These are phyloP conservation scores for Pichia norvegensis DNA, from an alignment of 1,139 yeast genomes.

Conservation along the genomic window DNA sequence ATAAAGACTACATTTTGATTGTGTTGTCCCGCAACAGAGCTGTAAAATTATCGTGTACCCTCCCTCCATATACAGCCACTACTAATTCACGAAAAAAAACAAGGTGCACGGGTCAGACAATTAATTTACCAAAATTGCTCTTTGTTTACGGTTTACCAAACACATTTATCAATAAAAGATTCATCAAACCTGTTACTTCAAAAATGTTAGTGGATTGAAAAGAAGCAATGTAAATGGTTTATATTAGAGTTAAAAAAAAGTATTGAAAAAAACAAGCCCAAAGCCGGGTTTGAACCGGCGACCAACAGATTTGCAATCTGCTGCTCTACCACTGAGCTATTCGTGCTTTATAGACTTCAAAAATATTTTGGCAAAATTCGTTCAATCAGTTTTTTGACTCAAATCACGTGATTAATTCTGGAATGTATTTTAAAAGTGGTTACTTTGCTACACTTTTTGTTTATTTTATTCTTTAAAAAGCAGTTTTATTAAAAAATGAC, in stretches of 20 bases:
- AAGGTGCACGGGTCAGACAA: neutral
- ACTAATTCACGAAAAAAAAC: too few relatives aligned
- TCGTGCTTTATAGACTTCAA: conserved; percentile 13
- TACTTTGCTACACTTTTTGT: too few relatives aligned
- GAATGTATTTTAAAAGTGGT: too few relatives aligned
- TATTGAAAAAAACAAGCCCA: conserved; percentile 41
- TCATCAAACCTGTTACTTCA: too few relatives aligned
- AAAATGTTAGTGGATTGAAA: too few relatives aligned
- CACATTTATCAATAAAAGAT: neutral
- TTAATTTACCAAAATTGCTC: too few relatives aligned
- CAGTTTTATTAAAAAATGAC: too few relatives aligned
- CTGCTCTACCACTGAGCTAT: conserved; percentile 91
- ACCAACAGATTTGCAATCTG: conserved; percentile 89
- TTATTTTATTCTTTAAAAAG: too few relatives aligned
- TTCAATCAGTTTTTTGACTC: too few relatives aligned
- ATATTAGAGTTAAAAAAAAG: conserved; percentile 15
- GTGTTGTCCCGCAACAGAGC: neutral
- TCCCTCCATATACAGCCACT: too few relatives aligned
- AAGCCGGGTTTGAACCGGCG: conserved; percentile 81
- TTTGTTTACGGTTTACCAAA: neutral
- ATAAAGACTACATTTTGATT: neutral
- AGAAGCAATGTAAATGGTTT: neutral
- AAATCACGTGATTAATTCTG: neutral
- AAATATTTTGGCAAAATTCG: neutral
- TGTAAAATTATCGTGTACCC: neutral